Base-by-base conservation (phyloP, 805 yeast species). In the Metschnikowia gruessii region DNA sequence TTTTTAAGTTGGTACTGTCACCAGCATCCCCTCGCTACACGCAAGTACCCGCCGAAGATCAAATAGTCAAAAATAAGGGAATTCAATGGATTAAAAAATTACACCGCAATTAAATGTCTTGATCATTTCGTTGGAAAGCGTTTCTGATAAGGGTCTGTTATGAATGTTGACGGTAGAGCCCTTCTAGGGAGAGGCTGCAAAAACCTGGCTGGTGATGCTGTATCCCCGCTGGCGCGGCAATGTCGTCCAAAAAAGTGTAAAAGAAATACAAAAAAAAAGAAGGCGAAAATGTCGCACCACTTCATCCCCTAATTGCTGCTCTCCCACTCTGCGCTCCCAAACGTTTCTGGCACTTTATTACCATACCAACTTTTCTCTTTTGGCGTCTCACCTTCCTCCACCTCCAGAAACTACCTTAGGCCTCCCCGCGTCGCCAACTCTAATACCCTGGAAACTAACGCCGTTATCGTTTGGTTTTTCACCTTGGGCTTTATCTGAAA, bases 281-380 rank as follows among this genome's bases (percentile, higher is more conserved):
- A 46, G 46, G 49, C 49, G 53, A 52, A 50, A 52, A 52, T 52
- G 55, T 52, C 55, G 55, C 48, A 42, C 47, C 46, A 38, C 43
- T 50, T 50, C 55, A 52, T 52, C 55, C 55, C 55, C 53, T 52
- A 52, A 52, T 52, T 52, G 55, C 55, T 51, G 54, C 48, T 44
- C 54, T 46, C 52, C 52, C 48, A 42, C 52, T 49, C 49, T 49
- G 52, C 52, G 52, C 45, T 49, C 52, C 52, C 49, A 49, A 49
- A 49, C 46, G 46, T 28, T 41, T 45, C 40, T 42, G 52, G 49
- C 37, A 17, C 37, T 41, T 32, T 35, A 42, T 21, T 22, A 30
- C 36, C 36, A 38, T 39, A 24, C 21, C 45, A 42, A 45, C 45
- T 42, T 49, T 37, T 45, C 46, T 40, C 49, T 39, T 44, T 40